Evolutionary conservation across 2,329 filamentous ascomycete genomes (phyloP), one percentile per base, ranked within the genome.

Genomic region (Pyricularia pennisetigena): DNA sequence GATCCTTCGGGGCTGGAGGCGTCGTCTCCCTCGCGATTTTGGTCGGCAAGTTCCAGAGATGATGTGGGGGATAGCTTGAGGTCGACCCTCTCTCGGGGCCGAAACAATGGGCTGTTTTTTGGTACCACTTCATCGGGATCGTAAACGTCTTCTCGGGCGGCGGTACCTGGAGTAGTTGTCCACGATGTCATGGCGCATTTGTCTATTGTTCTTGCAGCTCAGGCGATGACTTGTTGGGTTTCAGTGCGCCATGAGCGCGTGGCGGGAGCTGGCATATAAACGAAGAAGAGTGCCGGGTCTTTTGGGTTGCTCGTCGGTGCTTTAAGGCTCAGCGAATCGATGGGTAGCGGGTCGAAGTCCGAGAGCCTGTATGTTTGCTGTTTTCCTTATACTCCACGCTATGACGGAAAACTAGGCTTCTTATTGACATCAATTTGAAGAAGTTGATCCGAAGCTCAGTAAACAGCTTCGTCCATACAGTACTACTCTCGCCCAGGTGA

Each of bases 101-200:
- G 54, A n/a, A 76, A 72, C 68, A 72, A 76, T 69, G 81, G 81
- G 70, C 80, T 82, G 71, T 78, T 77, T 71, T 73, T 76, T 65
- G 77, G 76, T 57, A 78, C 71, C 70, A 78, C 78, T 70, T 81
- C 81, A 78, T 83, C 80, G 71, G 80, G 76, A 71, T 82, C 79
- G 73, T 79, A 82, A 67, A 77, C 75, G 67, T 80, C 79, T 75
- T 69, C 68, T 67, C 29, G 57, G 66, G 54, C 54, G 54, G 29
- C 7, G 29, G 23, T 57, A 67, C n/a, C 66, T 57, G 59, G 71
- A 72, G 74, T 74, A 68, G 73, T 74, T 69, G 78, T 75, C 72
- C 76, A 75, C 74, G 78, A 79, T 76, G 75, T 79, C 79, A 81
- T 80, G 73, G 72, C 77, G 76, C 75, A 71, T 73, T 70, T 68